These are phyloP conservation scores for Letharia columbiana DNA, from an alignment of 495 filamentous ascomycete species.

Conservation along the genomic window DNA sequence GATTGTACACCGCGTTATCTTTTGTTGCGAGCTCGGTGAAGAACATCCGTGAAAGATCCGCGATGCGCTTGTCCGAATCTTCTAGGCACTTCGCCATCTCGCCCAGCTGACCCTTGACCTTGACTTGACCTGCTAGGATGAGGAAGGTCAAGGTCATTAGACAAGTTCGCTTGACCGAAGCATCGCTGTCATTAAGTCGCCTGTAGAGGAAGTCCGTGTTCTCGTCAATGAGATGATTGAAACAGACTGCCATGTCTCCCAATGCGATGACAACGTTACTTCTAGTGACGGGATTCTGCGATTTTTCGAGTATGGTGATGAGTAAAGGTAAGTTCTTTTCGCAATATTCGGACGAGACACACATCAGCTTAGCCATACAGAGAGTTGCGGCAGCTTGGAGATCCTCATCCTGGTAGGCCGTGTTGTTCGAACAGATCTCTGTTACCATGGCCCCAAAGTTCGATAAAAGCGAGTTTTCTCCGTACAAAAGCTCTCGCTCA, in stretches of 20 bases:
- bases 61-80: constrained; percentile 85
- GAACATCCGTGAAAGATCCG: constrained; percentile 94
- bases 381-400: constrained; percentile 89
- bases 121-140: constrained; percentile 95
- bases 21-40: constrained; percentile 95
- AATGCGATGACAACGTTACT: constrained; percentile 95
- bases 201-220: constrained; percentile 98
- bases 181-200: constrained; percentile 77
- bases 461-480: constrained; percentile 70
- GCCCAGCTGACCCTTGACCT: constrained; percentile 98
- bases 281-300: constrained; percentile 77
- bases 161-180: constrained; percentile 90
- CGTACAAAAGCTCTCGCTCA: constrained; percentile 88
- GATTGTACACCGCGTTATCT: constrained; percentile 98
- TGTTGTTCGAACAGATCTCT: constrained; percentile 92
- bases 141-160: constrained; percentile 98
- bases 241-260: constrained; percentile 98
- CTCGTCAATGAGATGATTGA: constrained; percentile 98
- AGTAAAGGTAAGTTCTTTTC: constrained; percentile 86
- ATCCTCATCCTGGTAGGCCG: constrained; percentile 73
- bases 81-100: constrained; percentile 99
- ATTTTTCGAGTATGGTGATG: constrained; percentile 95
- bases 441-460: constrained; percentile 85
- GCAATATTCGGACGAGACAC: constrained; percentile 89
- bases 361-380: constrained; percentile 98